Percentiles rank a stretch among this genome's conserved stretches.
These are phyloP conservation scores for Beauveria varroae DNA, from an alignment of 2,329 filamentous ascomycete genomes.

Conservation along the genomic window DNA sequence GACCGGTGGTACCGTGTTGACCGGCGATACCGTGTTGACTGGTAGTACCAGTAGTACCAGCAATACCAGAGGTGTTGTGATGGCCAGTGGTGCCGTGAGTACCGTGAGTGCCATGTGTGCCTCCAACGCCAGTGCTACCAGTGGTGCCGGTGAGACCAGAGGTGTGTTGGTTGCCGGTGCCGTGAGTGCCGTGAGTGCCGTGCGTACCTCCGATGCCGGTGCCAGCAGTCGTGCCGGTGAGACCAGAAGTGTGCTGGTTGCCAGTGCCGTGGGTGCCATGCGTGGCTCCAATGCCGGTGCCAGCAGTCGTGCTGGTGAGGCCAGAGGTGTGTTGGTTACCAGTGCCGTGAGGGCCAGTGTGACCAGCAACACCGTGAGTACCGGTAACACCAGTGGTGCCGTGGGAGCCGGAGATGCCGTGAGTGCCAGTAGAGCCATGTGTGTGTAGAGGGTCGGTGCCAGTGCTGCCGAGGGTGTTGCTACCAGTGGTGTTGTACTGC, in stretches of 20 bases:
- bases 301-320: slow-evolving; percentile 15
- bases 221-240: slow-evolving; percentile 14
- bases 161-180: slow-evolving; percentile 11
- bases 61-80: slow-evolving; percentile 18
- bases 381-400: slow-evolving; percentile 14
- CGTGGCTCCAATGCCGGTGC: slow-evolving; percentile 11
- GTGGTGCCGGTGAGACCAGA: slow-evolving; percentile 25
- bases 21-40: slow-evolving; percentile 17
- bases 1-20: slow-evolving; percentile 16
- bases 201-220: slow-evolving; percentile 12
- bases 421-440: neutral
- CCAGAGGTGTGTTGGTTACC: slow-evolving; percentile 13
- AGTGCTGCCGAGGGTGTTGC: slow-evolving; percentile 23
- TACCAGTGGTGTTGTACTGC: slow-evolving; percentile 18
- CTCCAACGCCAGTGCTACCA: neutral
- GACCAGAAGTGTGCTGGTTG: slow-evolving; percentile 13
- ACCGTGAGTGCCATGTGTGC: slow-evolving; percentile 12
- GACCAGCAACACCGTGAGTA: neutral
- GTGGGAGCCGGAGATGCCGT: slow-evolving; percentile 23
- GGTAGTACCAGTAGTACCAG: slow-evolving; percentile 2
- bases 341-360: slow-evolving; percentile 15
- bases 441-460: slow-evolving; percentile 22
- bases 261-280: slow-evolving; percentile 14
- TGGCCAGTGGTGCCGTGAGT: slow-evolving; percentile 16
- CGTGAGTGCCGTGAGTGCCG: slow-evolving; percentile 12